Conservation (phyloP, 2,329 filamentous ascomycete genomes). For the Fusarium sp. region DNA sequence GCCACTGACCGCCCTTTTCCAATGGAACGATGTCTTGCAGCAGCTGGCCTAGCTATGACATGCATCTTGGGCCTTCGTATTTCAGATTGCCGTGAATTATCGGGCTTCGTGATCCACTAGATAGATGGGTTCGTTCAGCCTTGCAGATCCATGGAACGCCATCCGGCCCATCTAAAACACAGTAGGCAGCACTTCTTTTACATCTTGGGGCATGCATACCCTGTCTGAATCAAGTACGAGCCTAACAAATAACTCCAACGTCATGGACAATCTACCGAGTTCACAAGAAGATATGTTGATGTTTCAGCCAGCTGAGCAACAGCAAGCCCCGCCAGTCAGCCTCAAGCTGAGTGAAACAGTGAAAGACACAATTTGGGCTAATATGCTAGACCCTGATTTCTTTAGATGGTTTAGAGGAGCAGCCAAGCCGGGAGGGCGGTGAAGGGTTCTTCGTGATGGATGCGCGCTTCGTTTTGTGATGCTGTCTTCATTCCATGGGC, state of each 20-base stretch:
- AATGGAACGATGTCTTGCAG: not conserved
- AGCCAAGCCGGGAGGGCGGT: not conserved
- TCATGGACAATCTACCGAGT: not conserved
- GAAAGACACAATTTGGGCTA: not conserved
- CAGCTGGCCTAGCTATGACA: not conserved
- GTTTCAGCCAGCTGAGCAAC: not conserved
- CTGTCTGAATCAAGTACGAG: not conserved
- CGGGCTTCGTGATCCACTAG: not conserved
- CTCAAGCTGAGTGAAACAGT: not conserved
- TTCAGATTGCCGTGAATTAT: not conserved
- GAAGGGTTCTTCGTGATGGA: not conserved
- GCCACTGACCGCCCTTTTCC: conserved; percentile 5
- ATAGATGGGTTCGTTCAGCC: not conserved
- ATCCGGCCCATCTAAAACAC: not conserved
- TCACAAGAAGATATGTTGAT: conserved; percentile 2
- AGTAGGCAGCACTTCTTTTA: not conserved
- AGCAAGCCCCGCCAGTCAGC: not conserved
- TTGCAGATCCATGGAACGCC: conserved; percentile 1
- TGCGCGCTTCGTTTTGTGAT: not conserved
- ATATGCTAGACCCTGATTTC: not conserved
- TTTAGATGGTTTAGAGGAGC: not conserved
- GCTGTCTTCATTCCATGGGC: conserved; percentile 4
- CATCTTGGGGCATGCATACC: not conserved
- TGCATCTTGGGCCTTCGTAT: not conserved
- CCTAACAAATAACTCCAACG: not conserved